Percentiles rank a stretch among this genome's conserved stretches.
phyloP scores from a whole-genome alignment of 2,329 filamentous ascomycete species.

The Exophiala alcalophila region DNA sequence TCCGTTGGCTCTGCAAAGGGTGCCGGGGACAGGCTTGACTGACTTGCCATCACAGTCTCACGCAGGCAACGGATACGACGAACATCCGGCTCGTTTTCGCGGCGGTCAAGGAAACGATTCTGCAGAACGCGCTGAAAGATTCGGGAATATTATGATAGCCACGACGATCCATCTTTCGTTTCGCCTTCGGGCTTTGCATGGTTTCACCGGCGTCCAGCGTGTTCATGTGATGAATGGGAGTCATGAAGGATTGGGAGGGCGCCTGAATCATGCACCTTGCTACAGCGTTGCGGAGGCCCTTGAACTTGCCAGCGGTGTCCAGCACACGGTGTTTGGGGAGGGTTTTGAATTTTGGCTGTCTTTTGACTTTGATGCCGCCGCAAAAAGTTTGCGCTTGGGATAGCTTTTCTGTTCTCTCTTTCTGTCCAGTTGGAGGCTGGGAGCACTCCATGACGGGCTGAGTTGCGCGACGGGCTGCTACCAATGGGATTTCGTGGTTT shows the following conservation, averaged over 20 bases:
- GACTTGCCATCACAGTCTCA: conserved; percentile 63
- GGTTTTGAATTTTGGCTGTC: conserved; percentile 1
- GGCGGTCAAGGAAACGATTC: conserved; percentile 96
- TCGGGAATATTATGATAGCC: conserved; percentile 79
- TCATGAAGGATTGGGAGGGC: conserved; percentile 20
- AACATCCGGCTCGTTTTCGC: conserved; percentile 98
- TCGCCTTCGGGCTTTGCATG: conserved; percentile 20
- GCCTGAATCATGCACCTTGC: conserved; percentile 9
- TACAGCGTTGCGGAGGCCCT: conserved; percentile 9
- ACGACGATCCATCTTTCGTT: conserved; percentile 19
- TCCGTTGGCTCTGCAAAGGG: no score
- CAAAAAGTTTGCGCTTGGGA: conserved; percentile 24
- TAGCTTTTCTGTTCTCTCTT: conserved; percentile 16
- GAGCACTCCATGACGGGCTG: conserved; percentile 11
- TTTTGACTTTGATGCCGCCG: conserved; percentile 11
- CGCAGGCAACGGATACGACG: conserved; percentile 96
- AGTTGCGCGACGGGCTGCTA: conserved; percentile 3
- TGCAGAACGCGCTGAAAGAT: conserved; percentile 97
- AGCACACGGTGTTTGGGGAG: conserved; percentile 14
- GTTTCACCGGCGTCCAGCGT: conserved; percentile 23
- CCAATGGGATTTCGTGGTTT: conserved; percentile 7
- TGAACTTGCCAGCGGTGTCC: conserved; percentile 14
- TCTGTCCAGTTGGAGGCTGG: conserved; percentile 9
- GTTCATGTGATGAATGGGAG: conserved; percentile 25
- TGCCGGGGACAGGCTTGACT: conserved; percentile 21